Conservation (phyloP, 495 filamentous ascomycete species). For the Cryomyces minteri region DNA sequence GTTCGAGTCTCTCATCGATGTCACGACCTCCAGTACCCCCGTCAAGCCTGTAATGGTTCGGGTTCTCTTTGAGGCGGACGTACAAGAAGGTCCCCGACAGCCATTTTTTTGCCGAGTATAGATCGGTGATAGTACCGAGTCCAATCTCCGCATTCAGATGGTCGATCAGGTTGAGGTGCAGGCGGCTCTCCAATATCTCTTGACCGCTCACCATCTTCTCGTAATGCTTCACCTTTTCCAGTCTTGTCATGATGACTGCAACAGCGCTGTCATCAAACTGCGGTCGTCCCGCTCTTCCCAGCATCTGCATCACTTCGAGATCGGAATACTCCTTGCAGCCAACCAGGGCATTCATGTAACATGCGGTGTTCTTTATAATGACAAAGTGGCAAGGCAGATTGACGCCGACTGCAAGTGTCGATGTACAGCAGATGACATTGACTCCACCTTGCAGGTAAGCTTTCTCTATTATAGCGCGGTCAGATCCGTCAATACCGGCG, state of each 20-base stretch:
- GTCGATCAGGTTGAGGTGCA: slow-evolving; percentile 78
- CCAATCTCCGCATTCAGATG: slow-evolving; percentile 91
- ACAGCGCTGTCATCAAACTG: slow-evolving; percentile 79
- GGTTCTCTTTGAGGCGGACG: slow-evolving; percentile 65
- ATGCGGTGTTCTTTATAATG: slow-evolving; percentile 76
- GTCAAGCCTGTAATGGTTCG: slow-evolving; percentile 56
- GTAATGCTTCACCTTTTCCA: slow-evolving; percentile 49
- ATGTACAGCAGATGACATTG: slow-evolving; percentile 86
- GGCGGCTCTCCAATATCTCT: slow-evolving; percentile 68
- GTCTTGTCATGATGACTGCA: slow-evolving; percentile 72
- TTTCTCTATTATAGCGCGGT: slow-evolving; percentile 53
- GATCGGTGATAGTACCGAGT: slow-evolving; percentile 55
- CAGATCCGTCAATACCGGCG: slow-evolving; percentile 57
- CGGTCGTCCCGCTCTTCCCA: slow-evolving; percentile 80
- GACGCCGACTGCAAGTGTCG: slow-evolving; percentile 81
- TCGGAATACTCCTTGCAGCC: slow-evolving; percentile 61
- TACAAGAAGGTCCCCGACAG: slow-evolving; percentile 74
- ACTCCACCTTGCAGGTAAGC: slow-evolving; percentile 59
- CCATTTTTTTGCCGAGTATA: slow-evolving; percentile 63
- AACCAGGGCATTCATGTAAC: slow-evolving; percentile 35
- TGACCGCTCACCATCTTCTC: slow-evolving; percentile 70
- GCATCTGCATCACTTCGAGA: slow-evolving; percentile 96
- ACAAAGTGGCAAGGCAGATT: slow-evolving; percentile 90
- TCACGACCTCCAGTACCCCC: slow-evolving; percentile 32
- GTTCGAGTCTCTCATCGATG: slow-evolving; percentile 52